phyloP scores from a whole-genome alignment of 495 filamentous ascomycete genomes.

The Penicillium coprophilum region DNA sequence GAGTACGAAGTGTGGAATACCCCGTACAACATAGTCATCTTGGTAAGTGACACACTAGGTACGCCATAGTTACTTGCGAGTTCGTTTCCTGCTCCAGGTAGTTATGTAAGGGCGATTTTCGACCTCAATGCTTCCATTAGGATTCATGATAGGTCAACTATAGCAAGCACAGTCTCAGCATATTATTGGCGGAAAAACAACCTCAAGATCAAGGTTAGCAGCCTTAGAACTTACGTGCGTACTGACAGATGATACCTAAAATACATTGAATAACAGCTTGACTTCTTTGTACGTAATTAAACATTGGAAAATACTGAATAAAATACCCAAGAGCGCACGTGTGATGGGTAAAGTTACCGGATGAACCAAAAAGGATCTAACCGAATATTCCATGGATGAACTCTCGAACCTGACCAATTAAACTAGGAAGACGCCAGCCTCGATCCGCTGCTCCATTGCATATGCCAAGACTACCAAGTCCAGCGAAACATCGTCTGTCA shows the following conservation, averaged over 20 bases:
- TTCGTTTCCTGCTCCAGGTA: neutral
- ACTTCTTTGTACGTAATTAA: neutral
- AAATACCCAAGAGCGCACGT: neutral
- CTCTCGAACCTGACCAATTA: constrained; percentile 22
- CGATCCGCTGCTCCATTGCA: neutral
- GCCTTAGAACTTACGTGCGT: neutral
- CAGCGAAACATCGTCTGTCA: neutral
- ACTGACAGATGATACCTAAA: neutral
- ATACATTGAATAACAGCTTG: neutral
- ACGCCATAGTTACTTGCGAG: neutral
- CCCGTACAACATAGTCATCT: neutral
- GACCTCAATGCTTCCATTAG: neutral
- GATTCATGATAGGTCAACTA: neutral
- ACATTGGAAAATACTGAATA: neutral
- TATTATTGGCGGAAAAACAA: no score
- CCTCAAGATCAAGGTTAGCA: neutral
- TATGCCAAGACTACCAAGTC: constrained; percentile 16
- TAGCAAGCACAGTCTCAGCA: neutral
- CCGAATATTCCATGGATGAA: neutral
- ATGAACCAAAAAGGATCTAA: neutral
- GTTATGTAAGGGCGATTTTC: neutral
- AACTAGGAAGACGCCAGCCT: neutral
- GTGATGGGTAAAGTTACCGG: neutral
- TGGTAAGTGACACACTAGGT: neutral
- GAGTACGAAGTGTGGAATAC: no score